Evolutionary conservation across 345 rosid species (phyloP), one percentile per base, ranked within the genome.

Genomic region (Aethionema arabicum): DNA sequence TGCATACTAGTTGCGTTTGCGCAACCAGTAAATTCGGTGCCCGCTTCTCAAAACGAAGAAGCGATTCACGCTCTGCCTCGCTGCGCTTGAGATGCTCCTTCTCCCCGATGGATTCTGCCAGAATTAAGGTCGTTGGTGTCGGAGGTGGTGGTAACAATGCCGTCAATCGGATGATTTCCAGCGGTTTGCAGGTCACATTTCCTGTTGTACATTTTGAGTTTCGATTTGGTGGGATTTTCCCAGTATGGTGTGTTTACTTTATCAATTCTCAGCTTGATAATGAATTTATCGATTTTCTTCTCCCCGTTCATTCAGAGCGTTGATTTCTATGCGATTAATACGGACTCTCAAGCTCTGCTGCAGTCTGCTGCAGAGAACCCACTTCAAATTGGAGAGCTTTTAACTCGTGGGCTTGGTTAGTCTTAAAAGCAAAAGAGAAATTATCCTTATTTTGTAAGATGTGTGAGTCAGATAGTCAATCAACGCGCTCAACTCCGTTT

Each of bases 91-190:
- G 80, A 52, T 89, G 97, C 68, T 87, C 91, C 5, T 93, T 78
- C 66, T 64, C 78, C 13, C 80, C 88, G 2, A 67, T 78, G 83
- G 99, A 93, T 38, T 76, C 93, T 38, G 99, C 99, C 32, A 92
- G 77, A 79, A 92, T 92, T 46, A 92, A 89, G 77, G 98, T 92
- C 3, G 79, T 92, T 29, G 98, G 98, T 35, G 93, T 89, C 32
- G 99, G 97, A 36, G 99, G 99, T 6, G 97, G 99, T 21, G 99
- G 99, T 72, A 93, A 89, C 87, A 93, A 93, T 84, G 97, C 99
- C 63, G 88, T 93, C 58, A 89, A 93, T 76, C 95, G 97, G 39
- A 93, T 93, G 99, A 87, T 89, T 80, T 88, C 91, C 16, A 89
- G 91, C 62, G 96, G 97, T 44, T 79, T 93, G 63, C 96, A 87